Conservation (phyloP, 2,329 filamentous ascomycete genomes). For the Dothideomycetes sp. region DNA sequence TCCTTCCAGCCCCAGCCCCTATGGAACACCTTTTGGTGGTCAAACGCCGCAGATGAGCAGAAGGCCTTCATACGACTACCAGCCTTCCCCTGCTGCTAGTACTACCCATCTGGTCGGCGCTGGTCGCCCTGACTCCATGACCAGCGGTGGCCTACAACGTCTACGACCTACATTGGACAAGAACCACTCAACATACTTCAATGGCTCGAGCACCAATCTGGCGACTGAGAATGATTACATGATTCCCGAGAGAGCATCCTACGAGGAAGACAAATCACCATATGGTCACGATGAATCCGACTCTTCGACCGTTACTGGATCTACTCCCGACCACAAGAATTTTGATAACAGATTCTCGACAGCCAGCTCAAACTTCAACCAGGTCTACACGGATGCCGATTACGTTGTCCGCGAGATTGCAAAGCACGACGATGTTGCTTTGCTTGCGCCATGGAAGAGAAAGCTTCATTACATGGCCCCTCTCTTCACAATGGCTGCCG, state of each 20-base stretch:
- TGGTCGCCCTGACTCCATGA: slow-evolving; percentile 5
- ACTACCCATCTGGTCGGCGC: slow-evolving; percentile 9
- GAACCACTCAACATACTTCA: slow-evolving; percentile 12
- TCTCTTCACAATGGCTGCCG: slow-evolving; percentile 9
- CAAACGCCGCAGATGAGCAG: slow-evolving; percentile 12
- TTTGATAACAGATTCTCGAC: slow-evolving; percentile 13
- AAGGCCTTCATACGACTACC: slow-evolving; percentile 10
- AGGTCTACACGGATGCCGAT: slow-evolving; percentile 8
- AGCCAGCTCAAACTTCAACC: slow-evolving; percentile 11
- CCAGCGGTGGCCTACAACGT: slow-evolving; percentile 7
- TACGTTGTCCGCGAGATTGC: slow-evolving; percentile 11
- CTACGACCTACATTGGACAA: slow-evolving; percentile 13
- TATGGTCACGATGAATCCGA: slow-evolving; percentile 7
- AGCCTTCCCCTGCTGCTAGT: slow-evolving; percentile 12
- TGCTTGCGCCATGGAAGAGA: slow-evolving; percentile 12
- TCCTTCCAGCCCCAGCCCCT: slow-evolving; percentile 3
- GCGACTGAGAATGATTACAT: slow-evolving; percentile 12
- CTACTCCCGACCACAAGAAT: slow-evolving; percentile 9
- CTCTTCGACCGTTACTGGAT: slow-evolving; percentile 10
- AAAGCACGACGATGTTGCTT: slow-evolving; percentile 13
- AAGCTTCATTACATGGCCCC: slow-evolving; percentile 13
- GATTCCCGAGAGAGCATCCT: slow-evolving; percentile 9
- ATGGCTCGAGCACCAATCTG: slow-evolving; percentile 11
- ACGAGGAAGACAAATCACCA: slow-evolving; percentile 10
- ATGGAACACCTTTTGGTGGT: slow-evolving; percentile 12